Evolutionary conservation across 176 grass and related monocot genomes (phyloP), one percentile per base, ranked within the genome.

Genomic region (Zoysia japonica): DNA sequence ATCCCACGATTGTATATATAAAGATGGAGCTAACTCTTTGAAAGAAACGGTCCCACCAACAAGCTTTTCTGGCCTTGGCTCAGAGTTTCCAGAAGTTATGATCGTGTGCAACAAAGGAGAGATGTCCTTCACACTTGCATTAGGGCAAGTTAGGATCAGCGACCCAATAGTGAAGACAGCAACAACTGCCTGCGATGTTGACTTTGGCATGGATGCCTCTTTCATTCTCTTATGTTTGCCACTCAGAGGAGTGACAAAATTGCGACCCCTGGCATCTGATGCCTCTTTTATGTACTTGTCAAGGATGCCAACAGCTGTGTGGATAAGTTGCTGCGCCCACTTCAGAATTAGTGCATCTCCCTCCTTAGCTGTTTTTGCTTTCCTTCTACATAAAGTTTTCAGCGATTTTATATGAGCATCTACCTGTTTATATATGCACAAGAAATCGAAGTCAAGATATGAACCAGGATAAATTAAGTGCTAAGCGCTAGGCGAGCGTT

Each of bases 131-230:
- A 94, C 83, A 71, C 81, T 80, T 64, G 88, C 87, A 85, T 39
- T 82, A 3, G 95, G 95, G 61, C 95, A 97, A 75, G 83, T 89
- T 78, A 94, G 81, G 77, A 97, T 74, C 80, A 94, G 56, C 6
- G 95, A 97, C 68, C 95, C 95, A 84, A 97, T 69, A 54, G 95
- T 97, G 82, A 97, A 97, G 65, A 88, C 91, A 50, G 95, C 91
- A 86, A 72, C 80, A 63, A 85, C 85, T 67, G 95, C 85, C 78
- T 83, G 57, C 81, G 76, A 68, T 50, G 84, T 83, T 42, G 49
- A 85, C 83, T 89, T 89, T 47, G 80, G 55, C 69, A 54, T 19
- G 47, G 85, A 84, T 82, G 71, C 46, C 8, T 80, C 73, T 64
- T 89, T 84, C 71, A 12, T 86, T 70, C 87, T 80, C 78, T 85